Evolutionary conservation across 352 stramenopile species (phyloP).

Genomic region (Pythium chondricola): DNA sequence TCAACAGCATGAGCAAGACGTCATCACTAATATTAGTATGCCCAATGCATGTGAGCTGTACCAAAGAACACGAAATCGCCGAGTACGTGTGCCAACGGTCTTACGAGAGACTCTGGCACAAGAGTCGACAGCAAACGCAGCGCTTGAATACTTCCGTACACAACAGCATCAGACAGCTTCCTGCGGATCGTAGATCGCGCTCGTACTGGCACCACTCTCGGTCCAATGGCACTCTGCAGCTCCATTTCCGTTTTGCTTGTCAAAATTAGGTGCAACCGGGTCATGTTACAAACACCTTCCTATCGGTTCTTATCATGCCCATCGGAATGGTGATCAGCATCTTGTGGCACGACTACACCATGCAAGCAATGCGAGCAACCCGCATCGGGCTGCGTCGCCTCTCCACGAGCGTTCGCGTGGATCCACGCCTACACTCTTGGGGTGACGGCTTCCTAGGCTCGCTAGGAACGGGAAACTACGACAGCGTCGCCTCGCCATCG

Average conservation of each 20-base stretch:
- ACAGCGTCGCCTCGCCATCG: conserved; percentile 38
- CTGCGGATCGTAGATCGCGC: conserved; percentile 17
- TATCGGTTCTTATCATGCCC: background rate
- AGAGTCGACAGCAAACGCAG: conserved; percentile 25
- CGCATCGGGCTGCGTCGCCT: background rate
- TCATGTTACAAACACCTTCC: background rate
- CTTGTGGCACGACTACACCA: no score
- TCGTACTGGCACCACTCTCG: background rate
- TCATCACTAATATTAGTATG: background rate
- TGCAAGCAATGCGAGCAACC: background rate
- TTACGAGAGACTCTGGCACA: conserved; percentile 30
- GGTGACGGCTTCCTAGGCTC: conserved; percentile 73
- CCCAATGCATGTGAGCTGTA: conserved; percentile 13
- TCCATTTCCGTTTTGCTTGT: background rate
- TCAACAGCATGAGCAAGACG: background rate
- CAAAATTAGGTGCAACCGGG: no score
- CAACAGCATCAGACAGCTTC: conserved; percentile 40
- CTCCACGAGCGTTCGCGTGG: conserved; percentile 2
- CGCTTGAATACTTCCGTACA: conserved; percentile 24
- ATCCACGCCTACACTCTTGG: conserved; percentile 51
- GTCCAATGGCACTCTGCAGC: background rate
- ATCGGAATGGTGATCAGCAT: background rate
- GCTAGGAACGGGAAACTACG: conserved; percentile 63
- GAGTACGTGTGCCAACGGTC: conserved; percentile 20
- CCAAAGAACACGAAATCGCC: conserved; percentile 46